Evolutionary conservation across 495 filamentous ascomycete genomes (phyloP).

Genomic region (Collariella sp.): DNA sequence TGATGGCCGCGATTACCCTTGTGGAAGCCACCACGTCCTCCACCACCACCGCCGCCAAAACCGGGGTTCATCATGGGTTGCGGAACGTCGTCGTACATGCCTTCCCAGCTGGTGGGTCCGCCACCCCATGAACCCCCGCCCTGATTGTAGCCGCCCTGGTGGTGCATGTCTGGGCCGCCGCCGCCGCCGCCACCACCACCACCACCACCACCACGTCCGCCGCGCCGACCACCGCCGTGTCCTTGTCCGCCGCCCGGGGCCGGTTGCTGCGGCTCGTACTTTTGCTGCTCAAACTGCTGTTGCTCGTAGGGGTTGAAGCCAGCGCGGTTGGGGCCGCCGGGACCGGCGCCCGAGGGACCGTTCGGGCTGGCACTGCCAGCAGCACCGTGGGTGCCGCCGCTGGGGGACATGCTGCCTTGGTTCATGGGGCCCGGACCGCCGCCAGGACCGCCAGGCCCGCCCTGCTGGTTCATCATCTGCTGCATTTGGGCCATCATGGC

Average conservation of each 20-base stretch:
- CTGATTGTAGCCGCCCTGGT: constrained; percentile 17
- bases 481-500: constrained; percentile 81
- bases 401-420: constrained; percentile 1
- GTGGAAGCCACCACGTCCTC: constrained; percentile 44
- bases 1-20: constrained; percentile 22
- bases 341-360: background rate
- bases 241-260: background rate
- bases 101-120: constrained; percentile 81
- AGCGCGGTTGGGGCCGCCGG: constrained; percentile 14
- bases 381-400: background rate
- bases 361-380: background rate
- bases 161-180: constrained; percentile 26
- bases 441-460: constrained; percentile 34
- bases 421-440: constrained; percentile 23
- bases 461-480: constrained; percentile 65
- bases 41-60: constrained; percentile 43
- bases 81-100: constrained; percentile 98
- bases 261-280: constrained; percentile 63
- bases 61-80: constrained; percentile 63
- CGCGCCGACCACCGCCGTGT: constrained; percentile 25
- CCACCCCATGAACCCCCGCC: constrained; percentile 34
- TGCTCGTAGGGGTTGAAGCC: constrained; percentile 40
- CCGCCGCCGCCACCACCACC: too few species aligned
- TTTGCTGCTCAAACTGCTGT: constrained; percentile 77
- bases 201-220: constrained; percentile 30